Percentiles rank a stretch among this genome's conserved stretches.
Conservation (phyloP, 2,329 filamentous ascomycete genomes). For the Talaromyces sp. region DNA sequence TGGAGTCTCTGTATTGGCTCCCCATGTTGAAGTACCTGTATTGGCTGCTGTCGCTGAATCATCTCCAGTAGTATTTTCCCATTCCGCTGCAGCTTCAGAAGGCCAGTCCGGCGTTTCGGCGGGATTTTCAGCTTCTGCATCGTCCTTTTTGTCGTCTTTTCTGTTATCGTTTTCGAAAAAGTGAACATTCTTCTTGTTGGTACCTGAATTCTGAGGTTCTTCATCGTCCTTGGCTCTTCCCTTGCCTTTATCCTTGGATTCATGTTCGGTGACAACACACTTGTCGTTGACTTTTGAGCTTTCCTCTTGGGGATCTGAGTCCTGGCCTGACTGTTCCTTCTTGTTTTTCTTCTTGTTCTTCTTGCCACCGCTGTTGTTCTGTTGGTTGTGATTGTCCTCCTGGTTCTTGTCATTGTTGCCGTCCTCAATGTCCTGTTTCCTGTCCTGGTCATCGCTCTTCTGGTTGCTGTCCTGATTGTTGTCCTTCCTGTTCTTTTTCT, state of each 20-base stretch:
- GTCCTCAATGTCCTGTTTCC: neutral
- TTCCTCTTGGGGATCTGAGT: neutral
- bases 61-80: neutral
- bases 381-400: neutral
- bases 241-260: neutral
- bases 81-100: neutral
- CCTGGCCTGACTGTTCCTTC: neutral
- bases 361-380: neutral
- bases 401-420: neutral
- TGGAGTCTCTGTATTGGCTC: neutral
- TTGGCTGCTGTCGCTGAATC: neutral
- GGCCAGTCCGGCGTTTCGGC: neutral
- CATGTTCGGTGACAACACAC: neutral
- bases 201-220: neutral
- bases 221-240: neutral
- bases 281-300: slow-evolving; percentile 1
- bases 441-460: neutral
- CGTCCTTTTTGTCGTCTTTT: neutral
- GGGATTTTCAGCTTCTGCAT: neutral
- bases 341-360: neutral
- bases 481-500: neutral
- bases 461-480: neutral
- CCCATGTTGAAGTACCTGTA: neutral
- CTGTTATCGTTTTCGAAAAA: neutral
- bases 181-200: slow-evolving; percentile 4